Conservation (phyloP, 495 filamentous ascomycete species). For the Lichenothelia convexa region DNA sequence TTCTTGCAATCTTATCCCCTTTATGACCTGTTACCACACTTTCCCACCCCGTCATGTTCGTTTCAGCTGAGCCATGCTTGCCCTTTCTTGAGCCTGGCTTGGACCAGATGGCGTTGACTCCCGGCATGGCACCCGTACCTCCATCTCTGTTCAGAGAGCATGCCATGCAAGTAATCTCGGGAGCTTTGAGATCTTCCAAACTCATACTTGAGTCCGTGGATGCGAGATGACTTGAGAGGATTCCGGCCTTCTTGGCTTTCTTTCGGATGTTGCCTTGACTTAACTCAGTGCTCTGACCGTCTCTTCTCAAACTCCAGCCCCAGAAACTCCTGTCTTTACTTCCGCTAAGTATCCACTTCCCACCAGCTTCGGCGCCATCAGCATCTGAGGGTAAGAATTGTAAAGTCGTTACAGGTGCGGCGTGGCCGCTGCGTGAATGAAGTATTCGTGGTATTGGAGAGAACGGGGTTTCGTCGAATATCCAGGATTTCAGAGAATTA, state of each 20-base stretch:
- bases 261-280: conserved; percentile 71
- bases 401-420: conserved; percentile 60
- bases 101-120: conserved; percentile 56
- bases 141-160: conserved; percentile 85
- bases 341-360: conserved; percentile 89
- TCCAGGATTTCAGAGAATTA: conserved; percentile 88
- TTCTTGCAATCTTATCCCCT: conserved; percentile 65
- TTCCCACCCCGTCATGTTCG: conserved; percentile 77
- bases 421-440: conserved; percentile 72
- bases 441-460: conserved; percentile 67
- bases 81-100: conserved; percentile 39
- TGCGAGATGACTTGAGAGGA: conserved; percentile 32
- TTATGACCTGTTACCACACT: conserved; percentile 90
- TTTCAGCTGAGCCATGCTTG: conserved; percentile 35
- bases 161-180: conserved; percentile 76
- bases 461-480: conserved; percentile 76
- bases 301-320: conserved; percentile 85
- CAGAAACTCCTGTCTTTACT: conserved; percentile 77
- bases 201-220: conserved; percentile 34
- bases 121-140: conserved; percentile 61
- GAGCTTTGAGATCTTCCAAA: conserved; percentile 64
- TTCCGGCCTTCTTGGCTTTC: conserved; percentile 66
- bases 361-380: conserved; percentile 68
- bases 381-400: conserved; percentile 70
- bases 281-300: conserved; percentile 84